A percentile compares a stretch with the other conserved stretches of the same genome.
These are phyloP conservation scores for Actinomucor elegans DNA, from an alignment of 371 early-diverging fungal species.

Conservation along the genomic window DNA sequence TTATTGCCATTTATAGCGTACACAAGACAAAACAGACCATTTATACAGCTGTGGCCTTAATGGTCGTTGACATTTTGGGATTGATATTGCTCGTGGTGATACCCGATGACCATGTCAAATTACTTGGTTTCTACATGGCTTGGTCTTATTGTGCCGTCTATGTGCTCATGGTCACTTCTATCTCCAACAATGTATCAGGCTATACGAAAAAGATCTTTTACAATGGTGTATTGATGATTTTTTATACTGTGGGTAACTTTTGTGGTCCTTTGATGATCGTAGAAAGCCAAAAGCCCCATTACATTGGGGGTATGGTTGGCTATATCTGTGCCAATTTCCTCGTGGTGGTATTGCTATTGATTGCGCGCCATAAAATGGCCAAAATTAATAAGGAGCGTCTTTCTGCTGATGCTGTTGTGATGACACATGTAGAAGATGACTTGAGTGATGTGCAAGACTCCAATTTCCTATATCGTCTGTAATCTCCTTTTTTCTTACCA, in stretches of 20 bases:
- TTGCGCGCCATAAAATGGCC: slow-evolving; percentile 27
- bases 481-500: too few species aligned
- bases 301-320: slow-evolving; percentile 23
- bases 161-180: slow-evolving; percentile 24
- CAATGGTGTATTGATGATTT: slow-evolving; percentile 30
- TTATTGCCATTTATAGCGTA: slow-evolving; percentile 14
- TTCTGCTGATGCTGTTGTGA: not conserved
- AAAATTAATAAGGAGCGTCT: slow-evolving; percentile 21
- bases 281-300: slow-evolving; percentile 11
- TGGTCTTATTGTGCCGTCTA: slow-evolving; percentile 29
- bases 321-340: slow-evolving; percentile 24
- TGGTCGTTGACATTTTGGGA: slow-evolving; percentile 32
- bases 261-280: slow-evolving; percentile 32
- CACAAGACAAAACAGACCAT: slow-evolving; percentile 22
- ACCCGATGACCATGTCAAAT: slow-evolving; percentile 30
- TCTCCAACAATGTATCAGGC: slow-evolving; percentile 31
- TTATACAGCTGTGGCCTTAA: slow-evolving; percentile 21
- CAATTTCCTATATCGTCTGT: slow-evolving; percentile 39
- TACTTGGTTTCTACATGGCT: slow-evolving; percentile 27
- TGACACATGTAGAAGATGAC: slow-evolving; percentile 34
- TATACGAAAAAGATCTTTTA: slow-evolving; percentile 44
- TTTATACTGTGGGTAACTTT: slow-evolving; percentile 33
- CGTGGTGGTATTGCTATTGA: slow-evolving; percentile 17
- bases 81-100: slow-evolving; percentile 31
- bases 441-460: slow-evolving; percentile 41